Base-by-base conservation (phyloP, 805 yeast species). In the Barnettozyma sucrosica region DNA sequence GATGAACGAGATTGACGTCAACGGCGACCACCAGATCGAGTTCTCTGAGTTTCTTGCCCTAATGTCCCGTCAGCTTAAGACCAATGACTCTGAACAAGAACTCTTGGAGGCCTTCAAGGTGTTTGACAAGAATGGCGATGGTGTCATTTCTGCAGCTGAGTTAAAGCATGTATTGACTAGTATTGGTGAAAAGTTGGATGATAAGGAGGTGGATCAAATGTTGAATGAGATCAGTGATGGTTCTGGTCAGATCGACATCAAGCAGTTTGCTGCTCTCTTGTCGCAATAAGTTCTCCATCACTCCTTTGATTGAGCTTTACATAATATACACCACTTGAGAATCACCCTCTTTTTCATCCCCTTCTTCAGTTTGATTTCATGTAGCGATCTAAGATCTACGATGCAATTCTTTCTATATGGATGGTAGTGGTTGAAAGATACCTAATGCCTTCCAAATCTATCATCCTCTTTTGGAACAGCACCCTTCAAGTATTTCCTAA, bases 141-240 rank as follows among this genome's bases (percentile, higher is more conserved):
- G 99, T 55, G 86, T 86, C 68, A 93, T 93, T 66, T 85, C 95
- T 49, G 95, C 96, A 55, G 93, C 97, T 51, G 99, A 93, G 72
- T 80, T 93, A 66, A 84, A 95, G 69, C 97, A 92, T 66, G 98
- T 93, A 41, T 81, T 93, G 69, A 93, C 98, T 43, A 88, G 97
- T 8, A 93, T 93, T 66, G 99, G 99, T 63, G 99, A 93, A 71
- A 89, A 88, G 67, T 79, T 93, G 60, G 83, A 96, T 18, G 99
- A 93, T 59, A 95, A 92, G 46, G 99, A 93, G 69, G 98, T 95
- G 45, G 95, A 89, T 62, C 96, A 89, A 69, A 93, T 93, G 97
- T 80, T 93, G 64, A 82, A 85, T 64, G 99, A 93, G 67, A 97
- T 97, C 47, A 82, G 92, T 53, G 89, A 88, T 68, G 92, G 95